Percentiles rank a stretch among this genome's conserved stretches.
Conservation (phyloP, 2,329 filamentous ascomycete species). For the Zymoseptoria pseudotritici region DNA sequence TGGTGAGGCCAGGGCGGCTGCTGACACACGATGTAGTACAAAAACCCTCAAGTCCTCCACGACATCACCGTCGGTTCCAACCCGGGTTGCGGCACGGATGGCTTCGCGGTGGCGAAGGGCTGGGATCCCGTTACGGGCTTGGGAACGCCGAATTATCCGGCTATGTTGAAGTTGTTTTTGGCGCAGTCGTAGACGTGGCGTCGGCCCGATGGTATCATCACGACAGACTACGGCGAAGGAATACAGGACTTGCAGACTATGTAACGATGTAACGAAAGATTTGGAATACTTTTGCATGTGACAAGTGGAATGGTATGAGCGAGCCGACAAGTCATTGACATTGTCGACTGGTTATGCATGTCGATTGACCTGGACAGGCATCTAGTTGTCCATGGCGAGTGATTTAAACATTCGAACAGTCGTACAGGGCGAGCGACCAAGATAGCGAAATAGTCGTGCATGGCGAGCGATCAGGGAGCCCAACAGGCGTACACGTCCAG, state of each 20-base stretch:
- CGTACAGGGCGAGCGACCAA: no score
- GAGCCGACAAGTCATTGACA: no score
- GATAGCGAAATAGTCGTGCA: no score
- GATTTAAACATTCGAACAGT: no score
- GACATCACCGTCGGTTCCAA: conserved; percentile 33
- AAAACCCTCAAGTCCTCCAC: conserved; percentile 30
- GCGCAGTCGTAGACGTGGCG: background rate
- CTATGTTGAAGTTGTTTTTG: conserved; percentile 11
- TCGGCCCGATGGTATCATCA: background rate
- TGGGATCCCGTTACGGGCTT: conserved; percentile 27
- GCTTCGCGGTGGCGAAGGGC: conserved; percentile 19
- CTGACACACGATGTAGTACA: conserved; percentile 25
- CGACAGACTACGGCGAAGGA: background rate
- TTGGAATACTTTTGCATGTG: background rate
- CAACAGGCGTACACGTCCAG: no score
- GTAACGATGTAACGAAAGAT: background rate
- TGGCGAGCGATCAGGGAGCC: no score
- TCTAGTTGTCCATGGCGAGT: no score
- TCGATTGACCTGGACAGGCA: no score
- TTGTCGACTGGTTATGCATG: no score
- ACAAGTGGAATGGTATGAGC: no score
- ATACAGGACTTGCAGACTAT: background rate
- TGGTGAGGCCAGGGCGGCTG: no score
- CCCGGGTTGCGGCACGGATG: conserved; percentile 26
- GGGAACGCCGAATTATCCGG: conserved; percentile 17